These are phyloP conservation scores for Penicillium taxi DNA, from an alignment of 495 filamentous ascomycete species.

Conservation along the genomic window DNA sequence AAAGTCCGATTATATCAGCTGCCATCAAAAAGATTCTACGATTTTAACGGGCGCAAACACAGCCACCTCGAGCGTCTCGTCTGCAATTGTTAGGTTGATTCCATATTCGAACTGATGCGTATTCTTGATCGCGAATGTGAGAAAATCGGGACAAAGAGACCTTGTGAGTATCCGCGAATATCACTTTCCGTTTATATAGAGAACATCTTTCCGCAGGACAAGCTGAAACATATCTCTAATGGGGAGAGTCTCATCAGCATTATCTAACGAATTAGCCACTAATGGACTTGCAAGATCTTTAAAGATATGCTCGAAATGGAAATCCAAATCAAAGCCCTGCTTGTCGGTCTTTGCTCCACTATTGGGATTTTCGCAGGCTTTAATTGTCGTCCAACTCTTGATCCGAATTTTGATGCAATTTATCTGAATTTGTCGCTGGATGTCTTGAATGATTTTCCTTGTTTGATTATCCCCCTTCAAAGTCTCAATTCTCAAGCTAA, in stretches of 20 bases:
- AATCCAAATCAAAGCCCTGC: neutral
- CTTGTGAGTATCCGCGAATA: neutral
- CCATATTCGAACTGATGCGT: conserved; percentile 1
- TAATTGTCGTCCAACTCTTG: neutral
- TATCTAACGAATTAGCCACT: neutral
- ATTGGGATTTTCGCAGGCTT: neutral
- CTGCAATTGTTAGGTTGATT: conserved; percentile 1
- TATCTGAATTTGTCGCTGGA: conserved; percentile 1
- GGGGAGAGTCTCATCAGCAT: neutral
- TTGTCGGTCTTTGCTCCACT: neutral
- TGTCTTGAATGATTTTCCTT: conserved; percentile 3
- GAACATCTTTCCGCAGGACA: neutral
- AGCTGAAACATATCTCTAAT: conserved; percentile 1
- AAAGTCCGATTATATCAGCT: too few relatives aligned
- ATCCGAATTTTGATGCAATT: conserved; percentile 1
- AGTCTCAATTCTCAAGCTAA: conserved; percentile 6
- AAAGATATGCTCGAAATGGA: neutral
- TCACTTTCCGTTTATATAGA: too few relatives aligned
- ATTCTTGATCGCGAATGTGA: conserved; percentile 1
- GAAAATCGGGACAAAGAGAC: neutral
- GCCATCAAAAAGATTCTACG: too few relatives aligned
- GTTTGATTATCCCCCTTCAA: neutral
- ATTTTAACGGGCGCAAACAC: neutral
- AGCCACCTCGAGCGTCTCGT: neutral
- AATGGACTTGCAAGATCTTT: conserved; percentile 1